Conservation (phyloP, 2,329 filamentous ascomycete genomes). For the Fusarium euwallaceae region DNA sequence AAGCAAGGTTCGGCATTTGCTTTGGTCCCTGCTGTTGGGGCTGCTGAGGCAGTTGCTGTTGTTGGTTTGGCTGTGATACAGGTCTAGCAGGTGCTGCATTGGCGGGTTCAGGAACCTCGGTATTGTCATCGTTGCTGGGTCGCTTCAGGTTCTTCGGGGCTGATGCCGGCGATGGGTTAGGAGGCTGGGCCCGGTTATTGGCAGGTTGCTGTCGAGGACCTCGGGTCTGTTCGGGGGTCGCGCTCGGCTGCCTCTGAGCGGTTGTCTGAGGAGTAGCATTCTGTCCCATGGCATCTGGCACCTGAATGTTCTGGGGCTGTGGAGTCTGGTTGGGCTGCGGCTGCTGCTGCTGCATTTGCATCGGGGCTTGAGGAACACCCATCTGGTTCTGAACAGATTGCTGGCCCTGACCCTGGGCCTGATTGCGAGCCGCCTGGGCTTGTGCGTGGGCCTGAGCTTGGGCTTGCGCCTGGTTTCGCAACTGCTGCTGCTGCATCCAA, state of each 20-base stretch:
- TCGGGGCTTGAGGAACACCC: constrained; percentile 62
- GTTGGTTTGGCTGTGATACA: constrained; percentile 42
- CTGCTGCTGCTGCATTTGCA: constrained; percentile 59
- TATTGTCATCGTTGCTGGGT: constrained; percentile 60
- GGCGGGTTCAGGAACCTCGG: constrained; percentile 45
- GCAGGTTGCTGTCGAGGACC: constrained; percentile 43
- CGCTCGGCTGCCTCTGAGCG: constrained; percentile 49
- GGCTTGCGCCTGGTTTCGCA: constrained; percentile 53
- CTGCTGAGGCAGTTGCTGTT: constrained; percentile 26
- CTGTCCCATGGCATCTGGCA: constrained; percentile 60
- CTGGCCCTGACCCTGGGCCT: constrained; percentile 49
- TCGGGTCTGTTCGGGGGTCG: constrained; percentile 45
- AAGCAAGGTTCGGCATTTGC: constrained; percentile 52
- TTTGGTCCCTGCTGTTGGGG: constrained; percentile 31
- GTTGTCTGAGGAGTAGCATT: constrained; percentile 48
- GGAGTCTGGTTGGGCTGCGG: constrained; percentile 56
- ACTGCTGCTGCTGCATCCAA: constrained; percentile 50
- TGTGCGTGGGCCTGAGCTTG: constrained; percentile 54
- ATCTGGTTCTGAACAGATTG: constrained; percentile 55
- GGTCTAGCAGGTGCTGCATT: constrained; percentile 43
- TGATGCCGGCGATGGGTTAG: constrained; percentile 55
- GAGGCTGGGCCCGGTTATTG: constrained; percentile 53
- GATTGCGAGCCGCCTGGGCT: constrained; percentile 49
- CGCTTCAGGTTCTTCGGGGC: constrained; percentile 65
- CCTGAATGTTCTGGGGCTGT: constrained; percentile 55